Evolutionary conservation across 176 grass and related monocot species (phyloP), one percentile per base, ranked within the genome.

Genomic region (Avena eriantha): DNA sequence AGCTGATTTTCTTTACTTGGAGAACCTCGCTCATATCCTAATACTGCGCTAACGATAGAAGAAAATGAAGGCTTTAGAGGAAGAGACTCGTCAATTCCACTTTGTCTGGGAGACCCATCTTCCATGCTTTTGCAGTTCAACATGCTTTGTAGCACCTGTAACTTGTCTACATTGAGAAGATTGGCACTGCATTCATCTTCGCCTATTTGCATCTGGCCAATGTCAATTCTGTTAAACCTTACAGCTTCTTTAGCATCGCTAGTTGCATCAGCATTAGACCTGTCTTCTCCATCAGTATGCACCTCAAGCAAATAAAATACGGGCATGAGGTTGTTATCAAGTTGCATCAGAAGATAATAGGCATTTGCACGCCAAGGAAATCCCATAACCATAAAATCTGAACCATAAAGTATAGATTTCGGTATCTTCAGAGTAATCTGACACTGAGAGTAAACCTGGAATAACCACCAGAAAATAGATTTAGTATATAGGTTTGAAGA

Each of bases 281-380:
- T 98, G 85, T 90, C 86, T 80, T 83, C 79, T 83, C 43, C 64
- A 73, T 88, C 86, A 59, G 73, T 69, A 69, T 83, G 60, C 60
- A 90, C 81, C 87, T 98, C 95, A 50, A 98, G 91, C 80, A 98
- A 84, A 87, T 83, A 64, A 86, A 98, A 98, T 67, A 87, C 88
- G 8, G 95, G 95, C 58, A 77, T 93, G 65, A 95, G 91, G 54
- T 90, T 84, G 69, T 93, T 87, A 89, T 95, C 91, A 83, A 95
- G 87, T 87, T 98, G 93, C 88, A 95, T 85, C 87, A 95, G 80
- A 39, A 98, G 87, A 95, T 95, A 95, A 85, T 98, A 98, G n/a
- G 83, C 86, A 89, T 93, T 98, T 61, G 78, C 83, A 69, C 73
- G 89, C 59, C 92, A 87, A 80, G 93, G 91, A 88, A 98, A 92